Evolutionary conservation across 106 monocot genomes (phyloP).

Genomic region (Iris macrosiphon): DNA sequence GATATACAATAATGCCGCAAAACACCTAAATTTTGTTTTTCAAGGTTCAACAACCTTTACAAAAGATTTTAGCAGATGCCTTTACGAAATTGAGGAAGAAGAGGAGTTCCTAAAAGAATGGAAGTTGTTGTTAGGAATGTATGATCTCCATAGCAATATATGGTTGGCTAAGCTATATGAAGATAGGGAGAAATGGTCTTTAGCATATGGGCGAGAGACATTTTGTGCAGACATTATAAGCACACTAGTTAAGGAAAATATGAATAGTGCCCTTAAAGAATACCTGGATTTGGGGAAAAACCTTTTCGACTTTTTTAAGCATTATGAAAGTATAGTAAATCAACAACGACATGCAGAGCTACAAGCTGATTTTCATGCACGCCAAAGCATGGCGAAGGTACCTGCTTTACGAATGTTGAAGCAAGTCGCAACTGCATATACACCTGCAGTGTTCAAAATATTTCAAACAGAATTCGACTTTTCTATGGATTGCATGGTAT

Average conservation of each 20-base stretch:
- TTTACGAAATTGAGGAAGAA: constrained; percentile 28
- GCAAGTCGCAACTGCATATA: constrained; percentile 25
- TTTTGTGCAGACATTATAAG: constrained; percentile 28
- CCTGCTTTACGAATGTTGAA: constrained; percentile 22
- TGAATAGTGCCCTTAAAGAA: constrained; percentile 6
- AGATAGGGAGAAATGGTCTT: constrained; percentile 31
- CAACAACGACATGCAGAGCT: constrained; percentile 14
- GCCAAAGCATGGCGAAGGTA: constrained; percentile 6
- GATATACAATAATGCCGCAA: constrained; percentile 23
- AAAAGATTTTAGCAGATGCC: constrained; percentile 17
- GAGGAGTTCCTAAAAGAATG: constrained; percentile 22
- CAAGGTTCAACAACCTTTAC: constrained; percentile 24
- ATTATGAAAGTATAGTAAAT: constrained; percentile 15
- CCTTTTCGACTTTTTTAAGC: constrained; percentile 22
- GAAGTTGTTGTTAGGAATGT: constrained; percentile 20
- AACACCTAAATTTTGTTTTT: constrained; percentile 23
- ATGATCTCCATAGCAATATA: constrained; percentile 18
- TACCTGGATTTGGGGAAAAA: constrained; percentile 8
- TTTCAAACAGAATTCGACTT: constrained; percentile 26
- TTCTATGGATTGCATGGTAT: constrained; percentile 20
- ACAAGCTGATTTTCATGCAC: constrained; percentile 15
- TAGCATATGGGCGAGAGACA: constrained; percentile 19
- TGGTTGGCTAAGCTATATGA: constrained; percentile 24
- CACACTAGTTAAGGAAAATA: constrained; percentile 9
- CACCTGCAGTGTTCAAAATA: constrained; percentile 19